Percentiles rank a stretch among this genome's conserved stretches.
These are phyloP conservation scores for Calonectria hawksworthii DNA, from an alignment of 2,329 filamentous ascomycete species.

Conservation along the genomic window DNA sequence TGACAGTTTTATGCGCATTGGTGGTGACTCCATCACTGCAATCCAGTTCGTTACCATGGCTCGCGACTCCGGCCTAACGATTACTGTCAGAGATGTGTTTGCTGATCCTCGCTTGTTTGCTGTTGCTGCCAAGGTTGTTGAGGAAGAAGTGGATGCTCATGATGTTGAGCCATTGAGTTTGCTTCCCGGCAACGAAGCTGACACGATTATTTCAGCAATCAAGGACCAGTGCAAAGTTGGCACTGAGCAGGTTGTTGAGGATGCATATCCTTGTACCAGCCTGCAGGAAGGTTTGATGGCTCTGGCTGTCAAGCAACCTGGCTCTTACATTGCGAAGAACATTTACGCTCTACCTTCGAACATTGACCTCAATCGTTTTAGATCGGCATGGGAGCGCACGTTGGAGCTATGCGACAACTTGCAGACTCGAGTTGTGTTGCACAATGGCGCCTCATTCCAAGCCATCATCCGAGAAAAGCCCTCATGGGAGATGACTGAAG, in stretches of 20 bases:
- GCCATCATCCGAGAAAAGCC: background rate
- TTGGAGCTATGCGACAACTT: background rate
- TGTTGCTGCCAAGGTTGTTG: background rate
- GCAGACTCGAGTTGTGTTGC: background rate
- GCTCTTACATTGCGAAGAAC: slow-evolving; percentile 6
- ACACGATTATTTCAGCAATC: background rate
- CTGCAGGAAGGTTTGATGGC: slow-evolving; percentile 11
- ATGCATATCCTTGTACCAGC: slow-evolving; percentile 4
- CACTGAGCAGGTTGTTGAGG: background rate
- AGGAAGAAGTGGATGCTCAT: background rate
- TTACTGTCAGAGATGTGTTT: slow-evolving; percentile 19
- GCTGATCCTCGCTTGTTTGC: slow-evolving; percentile 2
- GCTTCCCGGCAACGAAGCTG: background rate
- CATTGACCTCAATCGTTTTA: background rate
- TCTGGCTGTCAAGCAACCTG: background rate
- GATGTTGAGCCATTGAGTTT: background rate
- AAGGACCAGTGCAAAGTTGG: background rate
- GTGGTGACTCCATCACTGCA: slow-evolving; percentile 22
- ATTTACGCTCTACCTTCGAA: background rate
- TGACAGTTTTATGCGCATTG: slow-evolving; percentile 8
- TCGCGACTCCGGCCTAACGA: background rate
- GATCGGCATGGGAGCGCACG: background rate
- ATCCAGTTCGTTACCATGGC: slow-evolving; percentile 42
- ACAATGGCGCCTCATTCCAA: background rate
- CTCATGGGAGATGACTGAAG: background rate